Percentiles rank a stretch among this genome's conserved stretches.
Evolutionary conservation across 108 stramenopile genomes (phyloP).

Genomic region (Cyclotella cryptica): DNA sequence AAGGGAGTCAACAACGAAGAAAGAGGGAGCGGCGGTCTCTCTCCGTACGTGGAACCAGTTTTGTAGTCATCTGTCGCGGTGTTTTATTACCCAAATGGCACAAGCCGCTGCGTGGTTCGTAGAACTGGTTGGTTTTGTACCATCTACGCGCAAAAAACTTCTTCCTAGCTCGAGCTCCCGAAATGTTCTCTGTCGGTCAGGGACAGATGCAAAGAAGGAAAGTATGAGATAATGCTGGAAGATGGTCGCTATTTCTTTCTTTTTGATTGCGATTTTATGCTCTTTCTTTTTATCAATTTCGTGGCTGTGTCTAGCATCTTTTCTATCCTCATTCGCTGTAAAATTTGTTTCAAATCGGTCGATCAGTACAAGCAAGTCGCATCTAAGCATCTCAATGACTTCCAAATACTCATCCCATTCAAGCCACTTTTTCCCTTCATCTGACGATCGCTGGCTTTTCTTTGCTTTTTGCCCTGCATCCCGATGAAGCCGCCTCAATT

Average conservation of each 20-base stretch:
- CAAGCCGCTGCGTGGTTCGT: constrained; percentile 22
- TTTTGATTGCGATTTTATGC: constrained; percentile 26
- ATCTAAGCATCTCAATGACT: constrained; percentile 66
- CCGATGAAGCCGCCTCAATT: constrained; percentile 80
- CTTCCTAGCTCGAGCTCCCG: constrained; percentile 80
- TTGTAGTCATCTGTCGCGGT: constrained; percentile 83
- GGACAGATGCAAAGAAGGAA: constrained; percentile 79
- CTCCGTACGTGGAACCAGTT: constrained; percentile 85
- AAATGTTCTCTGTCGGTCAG: constrained; percentile 87
- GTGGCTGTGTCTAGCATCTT: neutral
- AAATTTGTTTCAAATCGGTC: constrained; percentile 2
- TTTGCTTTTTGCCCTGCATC: constrained; percentile 73
- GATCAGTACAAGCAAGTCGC: constrained; percentile 55
- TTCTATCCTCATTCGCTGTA: neutral
- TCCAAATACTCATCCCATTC: constrained; percentile 79
- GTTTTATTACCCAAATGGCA: constrained; percentile 68
- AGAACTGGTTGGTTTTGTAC: constrained; percentile 8
- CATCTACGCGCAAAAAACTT: constrained; percentile 57
- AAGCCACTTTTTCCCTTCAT: constrained; percentile 84
- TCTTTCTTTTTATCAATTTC: constrained; percentile 5
- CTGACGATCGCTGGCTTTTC: constrained; percentile 71
- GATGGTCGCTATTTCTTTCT: constrained; percentile 61
- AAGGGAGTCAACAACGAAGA: constrained; percentile 59
- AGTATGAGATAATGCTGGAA: constrained; percentile 83
- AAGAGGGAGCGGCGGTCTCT: constrained; percentile 76